Evolutionary conservation across 2,329 filamentous ascomycete species (phyloP), one percentile per base, ranked within the genome.

Genomic region (Colletotrichum sp.): DNA sequence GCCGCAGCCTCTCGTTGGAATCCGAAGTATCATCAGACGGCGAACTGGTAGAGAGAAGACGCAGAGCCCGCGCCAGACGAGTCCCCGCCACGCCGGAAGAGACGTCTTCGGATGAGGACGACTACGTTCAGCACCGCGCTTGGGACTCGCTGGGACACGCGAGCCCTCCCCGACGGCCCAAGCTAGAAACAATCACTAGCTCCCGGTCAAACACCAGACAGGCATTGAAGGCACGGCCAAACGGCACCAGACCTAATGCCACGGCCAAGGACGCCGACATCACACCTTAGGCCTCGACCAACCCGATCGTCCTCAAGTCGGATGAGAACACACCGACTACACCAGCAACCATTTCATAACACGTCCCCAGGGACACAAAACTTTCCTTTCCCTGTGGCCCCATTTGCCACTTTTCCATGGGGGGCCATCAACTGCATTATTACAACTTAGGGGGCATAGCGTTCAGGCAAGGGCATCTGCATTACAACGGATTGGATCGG

Each of bases 131-230:
- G 71, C 77, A 78, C 19, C 78, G 69, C 63, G 77, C 74, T 64
- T 78, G 78, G 57, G 75, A 80, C 63, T 72, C 78, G 27, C 48
- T 78, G 61, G 81, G 78, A 77, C 82, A 80, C 52, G 78, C 79
- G 44, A 81, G 80, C 34, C 85, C 82, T 44, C 85, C 84, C 1
- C 85, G 85, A 76, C 83, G 86, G 61, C 87, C 87, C 6, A 87
- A 85, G 79, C 82, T 90, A 44, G 84, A 87, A 73, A 89, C 88
- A 12, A 89, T 89, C 22, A 75, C 83, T 66, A 88, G 88, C 81
- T 86, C 85, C 22, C 83, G 86, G 52, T 81, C 82, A 28, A 78
- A 78, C 34, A 80, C 79, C 74, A 82, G 79, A 59, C 80, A 80
- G 27, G 79, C 80, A 64, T 76, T 79, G 64, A 82, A 81, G 19